phyloP scores from a whole-genome alignment of 306 rosid genomes.

The Carpinus viminea region DNA sequence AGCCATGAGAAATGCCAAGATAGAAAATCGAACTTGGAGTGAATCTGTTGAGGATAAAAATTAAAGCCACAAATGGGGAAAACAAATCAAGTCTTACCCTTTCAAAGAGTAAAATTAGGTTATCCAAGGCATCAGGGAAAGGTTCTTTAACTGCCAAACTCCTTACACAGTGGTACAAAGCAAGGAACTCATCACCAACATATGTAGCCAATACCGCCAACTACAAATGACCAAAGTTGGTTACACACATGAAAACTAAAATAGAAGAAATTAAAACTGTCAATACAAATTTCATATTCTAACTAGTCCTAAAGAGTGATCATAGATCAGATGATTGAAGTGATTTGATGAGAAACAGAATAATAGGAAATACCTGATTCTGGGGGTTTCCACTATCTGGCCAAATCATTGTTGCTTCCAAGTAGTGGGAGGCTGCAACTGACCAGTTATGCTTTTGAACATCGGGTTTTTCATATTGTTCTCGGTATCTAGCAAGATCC shows the following conservation, averaged over 20 bases:
- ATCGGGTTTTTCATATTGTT: constrained; percentile 70
- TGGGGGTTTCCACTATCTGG: constrained; percentile 97
- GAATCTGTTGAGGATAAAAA: not conserved
- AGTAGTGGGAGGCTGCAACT: constrained; percentile 81
- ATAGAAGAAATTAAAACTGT: not conserved
- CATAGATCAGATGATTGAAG: not conserved
- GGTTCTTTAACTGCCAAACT: constrained; percentile 90
- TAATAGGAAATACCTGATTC: constrained; percentile 63
- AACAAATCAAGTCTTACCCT: constrained; percentile 50
- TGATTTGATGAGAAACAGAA: not conserved
- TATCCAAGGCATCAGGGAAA: constrained; percentile 91
- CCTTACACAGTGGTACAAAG: constrained; percentile 91
- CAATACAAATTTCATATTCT: not conserved
- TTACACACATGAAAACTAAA: constrained; percentile 18
- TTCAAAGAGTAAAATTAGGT: constrained; percentile 77
- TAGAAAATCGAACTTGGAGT: constrained; percentile 17
- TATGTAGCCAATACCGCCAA: constrained; percentile 95
- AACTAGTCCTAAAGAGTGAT: not conserved
- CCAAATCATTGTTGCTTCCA: constrained; percentile 89
- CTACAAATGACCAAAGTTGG: constrained; percentile 39
- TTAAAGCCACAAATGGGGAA: constrained; percentile 9
- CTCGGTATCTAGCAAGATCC: constrained; percentile 85
- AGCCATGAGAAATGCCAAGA: constrained; percentile 31
- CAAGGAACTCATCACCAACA: constrained; percentile 87
- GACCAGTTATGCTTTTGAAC: constrained; percentile 68